A percentile compares a stretch with the other conserved stretches of the same genome.
These are phyloP conservation scores for Clathrus columnatus DNA, from an alignment of 768 basidiomycete species.

Conservation along the genomic window DNA sequence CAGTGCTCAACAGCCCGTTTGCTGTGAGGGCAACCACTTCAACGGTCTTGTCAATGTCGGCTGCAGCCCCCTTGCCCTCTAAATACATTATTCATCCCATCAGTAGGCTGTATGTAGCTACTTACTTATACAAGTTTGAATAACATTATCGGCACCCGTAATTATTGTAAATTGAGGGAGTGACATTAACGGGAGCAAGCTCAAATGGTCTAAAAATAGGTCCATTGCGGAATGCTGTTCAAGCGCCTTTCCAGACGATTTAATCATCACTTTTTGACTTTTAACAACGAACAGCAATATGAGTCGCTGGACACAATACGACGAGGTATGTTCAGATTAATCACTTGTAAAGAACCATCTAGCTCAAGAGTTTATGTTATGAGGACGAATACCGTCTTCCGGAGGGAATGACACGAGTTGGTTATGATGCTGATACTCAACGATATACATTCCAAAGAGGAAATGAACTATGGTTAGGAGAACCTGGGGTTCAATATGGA, in stretches of 20 bases:
- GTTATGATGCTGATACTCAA: slow-evolving; percentile 66
- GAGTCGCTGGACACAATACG: slow-evolving; percentile 10
- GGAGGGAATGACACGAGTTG: slow-evolving; percentile 51
- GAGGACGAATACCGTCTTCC: slow-evolving; percentile 48
- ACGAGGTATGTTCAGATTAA: neutral
- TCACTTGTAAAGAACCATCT: neutral
- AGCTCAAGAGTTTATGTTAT: neutral
- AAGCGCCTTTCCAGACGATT: neutral
- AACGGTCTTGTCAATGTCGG: neutral
- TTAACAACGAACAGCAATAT: neutral
- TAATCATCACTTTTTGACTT: neutral
- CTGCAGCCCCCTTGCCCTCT: neutral
- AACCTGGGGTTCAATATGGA: slow-evolving; percentile 52
- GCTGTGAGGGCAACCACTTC: neutral
- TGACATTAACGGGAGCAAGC: no score
- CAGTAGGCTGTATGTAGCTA: no score
- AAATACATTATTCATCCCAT: no score
- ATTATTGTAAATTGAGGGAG: no score
- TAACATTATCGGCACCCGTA: no score
- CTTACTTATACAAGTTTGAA: no score
- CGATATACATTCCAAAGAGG: slow-evolving; percentile 55
- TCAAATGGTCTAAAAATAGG: no score
- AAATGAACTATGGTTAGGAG: slow-evolving; percentile 47
- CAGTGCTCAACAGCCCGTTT: neutral
- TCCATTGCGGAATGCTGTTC: neutral